A percentile compares a stretch with the other conserved stretches of the same genome.
phyloP scores from a whole-genome alignment of 1,284 basidiomycete genomes.

The Microbotryomycetes sp. region DNA sequence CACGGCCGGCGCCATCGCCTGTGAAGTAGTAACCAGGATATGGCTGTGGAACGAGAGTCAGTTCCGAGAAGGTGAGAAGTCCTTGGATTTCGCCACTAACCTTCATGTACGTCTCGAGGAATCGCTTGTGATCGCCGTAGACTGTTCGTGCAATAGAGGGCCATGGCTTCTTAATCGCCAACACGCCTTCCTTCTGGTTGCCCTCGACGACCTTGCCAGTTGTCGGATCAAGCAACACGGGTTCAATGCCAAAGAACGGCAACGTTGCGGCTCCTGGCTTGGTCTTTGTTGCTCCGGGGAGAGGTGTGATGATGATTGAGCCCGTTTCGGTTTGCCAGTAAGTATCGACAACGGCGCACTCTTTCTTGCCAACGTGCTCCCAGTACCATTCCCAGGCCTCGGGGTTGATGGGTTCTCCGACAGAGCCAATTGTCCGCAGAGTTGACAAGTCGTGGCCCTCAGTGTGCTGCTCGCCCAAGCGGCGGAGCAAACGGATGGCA shows the following conservation, averaged over 20 bases:
- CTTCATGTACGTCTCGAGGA: slow-evolving; percentile 90
- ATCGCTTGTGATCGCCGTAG: slow-evolving; percentile 82
- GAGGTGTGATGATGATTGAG: slow-evolving; percentile 86
- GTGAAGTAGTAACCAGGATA: slow-evolving; percentile 89
- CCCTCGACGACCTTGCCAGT: slow-evolving; percentile 56
- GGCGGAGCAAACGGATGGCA: slow-evolving; percentile 83
- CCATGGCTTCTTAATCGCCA: slow-evolving; percentile 82
- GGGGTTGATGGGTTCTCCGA: slow-evolving; percentile 98
- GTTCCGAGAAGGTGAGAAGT: slow-evolving; percentile 5
- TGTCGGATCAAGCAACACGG: slow-evolving; percentile 76
- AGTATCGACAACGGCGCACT: slow-evolving; percentile 87
- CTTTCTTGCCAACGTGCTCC: slow-evolving; percentile 77
- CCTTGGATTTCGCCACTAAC: slow-evolving; percentile 41
- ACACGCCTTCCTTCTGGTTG: slow-evolving; percentile 82
- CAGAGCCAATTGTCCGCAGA: slow-evolving; percentile 80
- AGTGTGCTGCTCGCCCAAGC: slow-evolving; percentile 81
- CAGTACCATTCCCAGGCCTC: slow-evolving; percentile 99
- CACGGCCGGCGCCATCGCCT: slow-evolving; percentile 89
- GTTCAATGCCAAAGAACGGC: slow-evolving; percentile 93
- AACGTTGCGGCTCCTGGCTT: slow-evolving; percentile 96
- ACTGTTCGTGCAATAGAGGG: slow-evolving; percentile 94
- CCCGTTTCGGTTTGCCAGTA: slow-evolving; percentile 92
- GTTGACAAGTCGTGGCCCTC: slow-evolving; percentile 73
- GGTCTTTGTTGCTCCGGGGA: slow-evolving; percentile 90
- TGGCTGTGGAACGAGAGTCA: slow-evolving; percentile 44